Conservation (phyloP, 2,329 filamentous ascomycete species). For the Penicillium occitanis region DNA sequence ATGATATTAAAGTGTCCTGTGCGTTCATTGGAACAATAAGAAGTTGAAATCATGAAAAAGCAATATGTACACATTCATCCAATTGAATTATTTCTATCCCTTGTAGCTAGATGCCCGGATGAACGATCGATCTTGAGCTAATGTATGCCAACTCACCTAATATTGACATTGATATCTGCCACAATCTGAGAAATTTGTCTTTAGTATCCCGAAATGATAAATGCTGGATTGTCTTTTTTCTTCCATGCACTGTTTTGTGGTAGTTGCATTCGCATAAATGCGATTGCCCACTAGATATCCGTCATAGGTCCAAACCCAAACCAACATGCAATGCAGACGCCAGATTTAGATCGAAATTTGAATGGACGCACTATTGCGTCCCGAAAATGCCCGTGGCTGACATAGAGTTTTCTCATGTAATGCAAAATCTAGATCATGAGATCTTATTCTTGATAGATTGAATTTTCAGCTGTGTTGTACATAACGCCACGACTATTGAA, state of each 20-base stretch:
- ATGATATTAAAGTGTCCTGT: neutral
- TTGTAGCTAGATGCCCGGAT: neutral
- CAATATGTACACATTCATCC: neutral
- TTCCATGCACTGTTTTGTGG: neutral
- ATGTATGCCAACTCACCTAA: neutral
- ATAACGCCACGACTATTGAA: neutral
- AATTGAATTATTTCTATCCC: neutral
- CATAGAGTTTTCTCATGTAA: neutral
- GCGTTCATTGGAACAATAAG: neutral
- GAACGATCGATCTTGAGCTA: neutral
- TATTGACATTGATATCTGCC: neutral
- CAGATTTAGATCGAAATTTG: neutral
- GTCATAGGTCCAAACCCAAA: neutral
- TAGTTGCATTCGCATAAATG: neutral
- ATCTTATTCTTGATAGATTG: neutral
- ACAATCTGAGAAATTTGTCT: neutral
- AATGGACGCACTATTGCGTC: neutral
- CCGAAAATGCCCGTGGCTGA: slow-evolving; percentile 1
- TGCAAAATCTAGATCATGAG: neutral
- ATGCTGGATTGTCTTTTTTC: neutral
- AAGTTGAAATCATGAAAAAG: neutral
- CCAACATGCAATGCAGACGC: slow-evolving; percentile 5
- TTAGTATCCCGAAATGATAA: neutral
- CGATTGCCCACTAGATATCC: neutral
- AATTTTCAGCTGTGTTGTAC: neutral